These are phyloP conservation scores for Cylindrodendrum hubeiense DNA, from an alignment of 2,329 filamentous ascomycete genomes.

Conservation along the genomic window DNA sequence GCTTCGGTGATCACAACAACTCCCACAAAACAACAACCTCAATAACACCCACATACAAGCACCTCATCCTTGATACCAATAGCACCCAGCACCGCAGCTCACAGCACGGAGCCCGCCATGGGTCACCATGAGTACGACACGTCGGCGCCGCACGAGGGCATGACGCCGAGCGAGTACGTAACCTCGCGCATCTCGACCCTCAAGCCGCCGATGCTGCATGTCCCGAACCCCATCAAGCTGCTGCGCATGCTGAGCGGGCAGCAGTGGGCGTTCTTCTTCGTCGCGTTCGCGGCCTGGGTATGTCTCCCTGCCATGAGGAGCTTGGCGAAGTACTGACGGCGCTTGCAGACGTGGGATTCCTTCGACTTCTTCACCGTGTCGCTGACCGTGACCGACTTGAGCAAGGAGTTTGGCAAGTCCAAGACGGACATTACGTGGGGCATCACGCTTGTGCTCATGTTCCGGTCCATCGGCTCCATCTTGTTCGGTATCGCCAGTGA, in stretches of 20 bases:
- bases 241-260: conserved; percentile 61
- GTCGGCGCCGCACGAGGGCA: conserved; percentile 61
- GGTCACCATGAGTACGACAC: conserved; percentile 47
- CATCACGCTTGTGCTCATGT: conserved; percentile 73
- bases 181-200: conserved; percentile 66
- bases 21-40: not conserved
- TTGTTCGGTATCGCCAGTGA: conserved; percentile 67
- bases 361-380: conserved; percentile 78
- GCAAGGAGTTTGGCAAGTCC: conserved; percentile 63
- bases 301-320: too few relatives aligned
- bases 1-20: not conserved
- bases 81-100: not conserved
- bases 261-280: conserved; percentile 68
- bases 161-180: conserved; percentile 61
- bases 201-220: conserved; percentile 67
- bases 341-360: conserved; percentile 67
- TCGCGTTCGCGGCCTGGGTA: conserved; percentile 70
- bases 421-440: conserved; percentile 74
- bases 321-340: conserved; percentile 9
- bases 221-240: conserved; percentile 65
- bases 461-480: conserved; percentile 67
- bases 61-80: not conserved
- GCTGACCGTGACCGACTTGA: conserved; percentile 67
- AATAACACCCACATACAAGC: not conserved
- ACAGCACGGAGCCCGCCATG: conserved; percentile 26